Percentiles rank a stretch among this genome's conserved stretches.
phyloP scores from a whole-genome alignment of 140 eudicot species.

The Flaveria floridana region DNA sequence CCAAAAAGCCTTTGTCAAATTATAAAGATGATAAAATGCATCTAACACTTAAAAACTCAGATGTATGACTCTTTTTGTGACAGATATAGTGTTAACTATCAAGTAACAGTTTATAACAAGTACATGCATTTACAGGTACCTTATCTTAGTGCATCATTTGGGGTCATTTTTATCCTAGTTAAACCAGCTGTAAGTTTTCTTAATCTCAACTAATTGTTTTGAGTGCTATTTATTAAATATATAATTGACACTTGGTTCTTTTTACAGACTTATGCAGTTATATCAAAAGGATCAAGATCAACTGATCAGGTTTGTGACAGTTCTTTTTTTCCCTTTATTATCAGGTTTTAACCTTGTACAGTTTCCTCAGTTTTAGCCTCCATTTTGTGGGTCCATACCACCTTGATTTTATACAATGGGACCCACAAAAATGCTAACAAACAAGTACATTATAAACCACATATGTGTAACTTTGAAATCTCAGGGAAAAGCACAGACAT shows the following conservation, averaged over 20 bases:
- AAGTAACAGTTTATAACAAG: constrained; percentile 5
- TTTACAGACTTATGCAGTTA: constrained; percentile 81
- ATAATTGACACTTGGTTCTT: neutral
- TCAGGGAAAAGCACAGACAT: constrained; percentile 95
- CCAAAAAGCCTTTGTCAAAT: neutral
- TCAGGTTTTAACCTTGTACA: neutral
- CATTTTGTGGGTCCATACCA: constrained; percentile 9
- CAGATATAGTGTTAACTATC: neutral
- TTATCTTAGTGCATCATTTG: constrained; percentile 83
- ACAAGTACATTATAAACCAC: neutral
- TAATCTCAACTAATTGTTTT: neutral
- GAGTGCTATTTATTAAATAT: neutral
- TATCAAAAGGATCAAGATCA: constrained; percentile 80
- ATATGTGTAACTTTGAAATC: constrained; percentile 13
- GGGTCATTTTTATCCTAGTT: constrained; percentile 77
- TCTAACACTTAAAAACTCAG: constrained; percentile 6
- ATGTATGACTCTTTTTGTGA: constrained; percentile 7
- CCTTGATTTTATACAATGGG: neutral
- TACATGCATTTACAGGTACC: constrained; percentile 64
- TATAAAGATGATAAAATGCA: neutral
- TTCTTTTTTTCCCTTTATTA: neutral
- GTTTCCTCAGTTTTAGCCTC: neutral
- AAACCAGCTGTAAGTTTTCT: constrained; percentile 77
- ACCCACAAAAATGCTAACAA: neutral
- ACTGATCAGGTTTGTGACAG: constrained; percentile 72